phyloP scores from a whole-genome alignment of 257 asterid species.

The Penstemon davidsonii region DNA sequence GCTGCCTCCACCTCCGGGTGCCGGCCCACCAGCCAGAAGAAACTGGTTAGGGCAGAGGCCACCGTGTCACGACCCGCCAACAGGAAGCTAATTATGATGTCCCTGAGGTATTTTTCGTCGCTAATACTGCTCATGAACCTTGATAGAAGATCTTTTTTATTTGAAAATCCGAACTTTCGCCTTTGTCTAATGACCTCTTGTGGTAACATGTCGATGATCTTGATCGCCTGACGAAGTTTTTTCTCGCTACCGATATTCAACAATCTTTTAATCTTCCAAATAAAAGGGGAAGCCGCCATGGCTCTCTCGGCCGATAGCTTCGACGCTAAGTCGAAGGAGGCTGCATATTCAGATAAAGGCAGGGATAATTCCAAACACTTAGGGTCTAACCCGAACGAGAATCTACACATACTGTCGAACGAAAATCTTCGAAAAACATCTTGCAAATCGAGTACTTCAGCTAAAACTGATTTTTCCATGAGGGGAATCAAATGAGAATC shows the following conservation, averaged over 20 bases:
- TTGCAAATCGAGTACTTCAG: constrained; percentile 36
- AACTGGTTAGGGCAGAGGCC: constrained; percentile 49
- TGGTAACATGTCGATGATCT: constrained; percentile 30
- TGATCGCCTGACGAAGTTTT: constrained; percentile 31
- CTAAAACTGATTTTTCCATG: constrained; percentile 10
- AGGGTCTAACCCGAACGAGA: constrained; percentile 51
- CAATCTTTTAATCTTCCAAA: constrained; percentile 43
- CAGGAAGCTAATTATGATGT: constrained; percentile 48
- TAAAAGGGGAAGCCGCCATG: constrained; percentile 28
- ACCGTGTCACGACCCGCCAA: constrained; percentile 62
- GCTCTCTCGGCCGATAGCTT: constrained; percentile 49
- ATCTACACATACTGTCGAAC: constrained; percentile 36
- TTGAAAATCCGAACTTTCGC: constrained; percentile 30
- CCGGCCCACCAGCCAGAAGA: constrained; percentile 44
- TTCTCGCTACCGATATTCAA: constrained; percentile 45
- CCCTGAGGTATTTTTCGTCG: constrained; percentile 41
- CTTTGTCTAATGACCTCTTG: constrained; percentile 40
- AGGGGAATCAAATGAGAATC: constrained; percentile 34
- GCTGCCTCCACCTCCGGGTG: constrained; percentile 42
- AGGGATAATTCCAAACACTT: constrained; percentile 30
- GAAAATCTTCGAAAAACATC: constrained; percentile 44
- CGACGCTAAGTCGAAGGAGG: constrained; percentile 47
- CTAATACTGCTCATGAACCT: constrained; percentile 37
- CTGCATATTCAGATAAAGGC: constrained; percentile 38
- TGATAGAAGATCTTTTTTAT: constrained; percentile 47